Conservation (phyloP, 2,329 filamentous ascomycete genomes). For the Talaromyces pinophilus region DNA sequence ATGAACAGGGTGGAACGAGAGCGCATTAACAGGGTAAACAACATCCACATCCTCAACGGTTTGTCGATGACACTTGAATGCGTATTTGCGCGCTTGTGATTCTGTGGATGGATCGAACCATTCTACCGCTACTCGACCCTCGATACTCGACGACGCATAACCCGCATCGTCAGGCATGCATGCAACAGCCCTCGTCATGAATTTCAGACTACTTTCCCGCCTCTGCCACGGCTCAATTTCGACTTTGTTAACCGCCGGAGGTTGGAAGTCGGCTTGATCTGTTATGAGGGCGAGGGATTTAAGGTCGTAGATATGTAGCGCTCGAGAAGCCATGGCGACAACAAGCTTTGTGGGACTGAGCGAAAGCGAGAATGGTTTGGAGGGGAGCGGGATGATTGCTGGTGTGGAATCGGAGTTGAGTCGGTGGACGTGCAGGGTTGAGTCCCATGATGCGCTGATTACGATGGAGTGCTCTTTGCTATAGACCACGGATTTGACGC, state of each 20-base stretch:
- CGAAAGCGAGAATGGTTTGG: constrained; percentile 84
- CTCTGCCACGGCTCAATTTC: constrained; percentile 82
- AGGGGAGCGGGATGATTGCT: constrained; percentile 71
- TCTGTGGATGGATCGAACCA: constrained; percentile 92
- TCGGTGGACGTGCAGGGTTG: constrained; percentile 81
- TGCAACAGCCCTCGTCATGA: constrained; percentile 87
- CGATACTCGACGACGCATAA: constrained; percentile 89
- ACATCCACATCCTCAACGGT: constrained; percentile 69
- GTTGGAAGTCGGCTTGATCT: constrained; percentile 49
- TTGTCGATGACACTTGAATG: constrained; percentile 97
- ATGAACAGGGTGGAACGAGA: constrained; percentile 79
- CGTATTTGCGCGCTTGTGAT: constrained; percentile 90
- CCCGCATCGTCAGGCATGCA: constrained; percentile 97
- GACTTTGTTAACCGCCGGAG: constrained; percentile 41
- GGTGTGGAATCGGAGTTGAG: constrained; percentile 56
- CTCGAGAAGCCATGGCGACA: constrained; percentile 89
- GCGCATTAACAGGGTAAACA: constrained; percentile 87
- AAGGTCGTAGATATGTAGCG: constrained; percentile 94
- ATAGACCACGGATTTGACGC: constrained; percentile 83
- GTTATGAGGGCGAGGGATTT: constrained; percentile 61
- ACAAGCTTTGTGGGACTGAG: constrained; percentile 81
- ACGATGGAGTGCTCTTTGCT: constrained; percentile 74
- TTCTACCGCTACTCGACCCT: constrained; percentile 93
- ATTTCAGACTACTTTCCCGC: constrained; percentile 90
- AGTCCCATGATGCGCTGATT: constrained; percentile 91